Conservation (phyloP, 2,329 filamentous ascomycete genomes). For the Claviceps pusilla region DNA sequence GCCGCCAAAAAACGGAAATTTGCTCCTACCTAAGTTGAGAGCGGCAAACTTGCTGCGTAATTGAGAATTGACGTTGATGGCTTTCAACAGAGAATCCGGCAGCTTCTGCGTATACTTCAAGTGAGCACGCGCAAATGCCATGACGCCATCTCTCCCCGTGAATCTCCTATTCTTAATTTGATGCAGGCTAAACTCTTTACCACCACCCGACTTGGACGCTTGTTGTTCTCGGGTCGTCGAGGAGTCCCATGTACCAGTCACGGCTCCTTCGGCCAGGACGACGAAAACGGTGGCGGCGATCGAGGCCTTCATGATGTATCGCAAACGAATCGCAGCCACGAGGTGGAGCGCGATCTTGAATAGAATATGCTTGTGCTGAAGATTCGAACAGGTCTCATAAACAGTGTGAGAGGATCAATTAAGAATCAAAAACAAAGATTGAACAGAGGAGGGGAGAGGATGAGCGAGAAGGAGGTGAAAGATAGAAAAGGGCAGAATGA, state of each 20-base stretch:
- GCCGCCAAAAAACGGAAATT: neutral
- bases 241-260: neutral
- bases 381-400: neutral
- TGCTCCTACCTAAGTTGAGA: conserved; percentile 1
- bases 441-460: neutral
- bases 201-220: neutral
- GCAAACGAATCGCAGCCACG: neutral
- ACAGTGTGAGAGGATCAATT: neutral
- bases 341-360: neutral
- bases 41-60: conserved; percentile 12
- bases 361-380: neutral
- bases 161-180: conserved; percentile 22
- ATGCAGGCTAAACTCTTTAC: conserved; percentile 13
- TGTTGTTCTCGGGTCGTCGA: neutral
- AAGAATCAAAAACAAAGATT: neutral
- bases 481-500: no score
- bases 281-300: conserved; percentile 2
- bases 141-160: conserved; percentile 17
- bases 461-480: no score
- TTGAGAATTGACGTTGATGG: conserved; percentile 10
- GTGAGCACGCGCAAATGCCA: conserved; percentile 18
- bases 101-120: conserved; percentile 22
- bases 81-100: conserved; percentile 13
- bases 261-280: conserved; percentile 5
- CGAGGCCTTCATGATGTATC: conserved; percentile 3